phyloP scores from a whole-genome alignment of 441 rosid genomes.

The Pelargonium fulgidum region DNA sequence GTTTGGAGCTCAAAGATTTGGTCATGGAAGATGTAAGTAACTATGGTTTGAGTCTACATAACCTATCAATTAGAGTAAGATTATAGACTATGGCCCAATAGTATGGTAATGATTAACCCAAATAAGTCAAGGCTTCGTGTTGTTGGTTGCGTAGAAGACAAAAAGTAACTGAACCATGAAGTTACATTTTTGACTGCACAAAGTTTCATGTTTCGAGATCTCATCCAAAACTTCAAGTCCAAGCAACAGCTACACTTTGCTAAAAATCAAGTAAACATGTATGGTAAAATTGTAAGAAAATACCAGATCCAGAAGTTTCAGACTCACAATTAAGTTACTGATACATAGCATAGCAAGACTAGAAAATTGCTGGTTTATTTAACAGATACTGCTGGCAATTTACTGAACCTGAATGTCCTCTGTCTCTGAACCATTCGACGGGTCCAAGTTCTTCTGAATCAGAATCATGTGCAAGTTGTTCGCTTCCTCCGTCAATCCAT shows the following conservation, averaged over 20 bases:
- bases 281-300: not conserved
- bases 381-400: not conserved
- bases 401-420: not conserved
- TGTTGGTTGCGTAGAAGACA: too few species aligned
- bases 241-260: too few species aligned
- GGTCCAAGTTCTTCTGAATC: constrained; percentile 42
- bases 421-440: constrained; percentile 20
- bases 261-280: too few species aligned
- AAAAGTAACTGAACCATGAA: too few species aligned
- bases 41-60: too few species aligned
- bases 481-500: constrained; percentile 48
- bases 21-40: not conserved
- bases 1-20: not conserved
- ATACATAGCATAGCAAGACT: not conserved
- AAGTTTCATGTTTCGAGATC: too few species aligned
- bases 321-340: not conserved
- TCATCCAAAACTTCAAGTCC: too few species aligned
- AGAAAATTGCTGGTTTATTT: not conserved
- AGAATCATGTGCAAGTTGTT: constrained; percentile 46
- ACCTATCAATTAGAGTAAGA: too few species aligned
- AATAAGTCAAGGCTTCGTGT: too few species aligned
- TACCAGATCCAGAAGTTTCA: not conserved
- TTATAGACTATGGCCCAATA: too few species aligned
- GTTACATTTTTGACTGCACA: too few species aligned
- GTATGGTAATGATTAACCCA: too few species aligned